Conservation (phyloP, 1,139 yeast genomes). For the Hansenula anomala region DNA sequence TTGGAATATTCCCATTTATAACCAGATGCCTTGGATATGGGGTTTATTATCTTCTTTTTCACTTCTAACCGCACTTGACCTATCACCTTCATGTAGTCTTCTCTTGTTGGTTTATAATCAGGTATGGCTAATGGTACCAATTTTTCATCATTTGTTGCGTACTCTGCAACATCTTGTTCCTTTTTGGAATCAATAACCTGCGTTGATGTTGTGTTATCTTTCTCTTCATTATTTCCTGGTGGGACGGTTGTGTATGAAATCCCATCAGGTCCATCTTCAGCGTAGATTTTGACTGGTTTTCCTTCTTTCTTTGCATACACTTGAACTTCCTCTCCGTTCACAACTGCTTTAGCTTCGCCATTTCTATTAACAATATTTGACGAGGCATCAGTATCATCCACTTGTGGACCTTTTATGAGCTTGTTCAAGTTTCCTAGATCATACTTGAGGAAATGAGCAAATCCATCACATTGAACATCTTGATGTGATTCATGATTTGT, state of each 20-base stretch:
- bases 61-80: constrained; percentile 17
- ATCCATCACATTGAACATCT: constrained; percentile 3
- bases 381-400: background rate
- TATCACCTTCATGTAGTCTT: constrained; percentile 2
- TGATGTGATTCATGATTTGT: background rate
- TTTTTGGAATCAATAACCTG: background rate
- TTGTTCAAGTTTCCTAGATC: constrained; percentile 1
- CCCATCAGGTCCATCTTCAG: background rate
- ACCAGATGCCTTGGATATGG: constrained; percentile 17
- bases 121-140: background rate
- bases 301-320: background rate
- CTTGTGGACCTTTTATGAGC: background rate
- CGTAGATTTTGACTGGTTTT: background rate
- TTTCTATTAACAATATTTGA: background rate
- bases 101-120: constrained; percentile 1
- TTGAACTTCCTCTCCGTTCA: background rate
- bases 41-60: constrained; percentile 12
- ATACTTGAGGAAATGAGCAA: constrained; percentile 1
- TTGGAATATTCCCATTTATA: constrained; percentile 20
- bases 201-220: background rate
- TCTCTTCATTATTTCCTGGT: background rate
- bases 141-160: background rate
- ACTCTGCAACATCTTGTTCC: background rate
- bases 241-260: background rate
- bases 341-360: background rate